A percentile compares a stretch with the other conserved stretches of the same genome.
These are phyloP conservation scores for Adansonia grandidieri DNA, from an alignment of 441 rosid genomes.

Conservation along the genomic window DNA sequence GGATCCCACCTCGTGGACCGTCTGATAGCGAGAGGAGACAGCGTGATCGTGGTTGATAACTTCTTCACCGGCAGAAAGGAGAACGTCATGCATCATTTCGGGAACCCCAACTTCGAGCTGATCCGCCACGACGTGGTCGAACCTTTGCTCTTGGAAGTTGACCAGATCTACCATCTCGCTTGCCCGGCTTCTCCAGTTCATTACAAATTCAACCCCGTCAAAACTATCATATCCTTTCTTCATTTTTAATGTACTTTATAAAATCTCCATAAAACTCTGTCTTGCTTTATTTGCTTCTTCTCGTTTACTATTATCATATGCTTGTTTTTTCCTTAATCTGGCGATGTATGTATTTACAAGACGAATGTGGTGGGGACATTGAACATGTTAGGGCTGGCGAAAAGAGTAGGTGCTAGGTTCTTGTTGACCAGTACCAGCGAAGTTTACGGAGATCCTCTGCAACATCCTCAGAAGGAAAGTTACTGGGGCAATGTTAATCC, in stretches of 20 bases:
- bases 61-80: slow-evolving; percentile 92
- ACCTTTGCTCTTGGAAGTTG: slow-evolving; percentile 79
- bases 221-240: slow-evolving; percentile 69
- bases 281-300: not conserved
- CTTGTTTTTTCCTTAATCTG: slow-evolving; percentile 32
- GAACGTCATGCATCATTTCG: slow-evolving; percentile 92
- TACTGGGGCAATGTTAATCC: slow-evolving; percentile 99
- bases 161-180: slow-evolving; percentile 95
- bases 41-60: slow-evolving; percentile 87
- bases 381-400: slow-evolving; percentile 92
- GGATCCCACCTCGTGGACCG: slow-evolving; percentile 94
- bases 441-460: slow-evolving; percentile 94
- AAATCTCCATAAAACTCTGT: not conserved
- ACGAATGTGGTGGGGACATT: slow-evolving; percentile 90
- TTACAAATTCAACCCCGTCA: slow-evolving; percentile 91
- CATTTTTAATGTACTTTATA: not conserved
- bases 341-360: slow-evolving; percentile 40
- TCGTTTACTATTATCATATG: not conserved
- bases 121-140: slow-evolving; percentile 94
- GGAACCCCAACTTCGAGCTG: slow-evolving; percentile 83
- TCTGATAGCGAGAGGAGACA: slow-evolving; percentile 79
- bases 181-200: slow-evolving; percentile 97
- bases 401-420: slow-evolving; percentile 87
- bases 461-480: slow-evolving; percentile 94
- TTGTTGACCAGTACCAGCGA: slow-evolving; percentile 88